phyloP scores from a whole-genome alignment of 345 rosid species.

The Citrus trifoliata region DNA sequence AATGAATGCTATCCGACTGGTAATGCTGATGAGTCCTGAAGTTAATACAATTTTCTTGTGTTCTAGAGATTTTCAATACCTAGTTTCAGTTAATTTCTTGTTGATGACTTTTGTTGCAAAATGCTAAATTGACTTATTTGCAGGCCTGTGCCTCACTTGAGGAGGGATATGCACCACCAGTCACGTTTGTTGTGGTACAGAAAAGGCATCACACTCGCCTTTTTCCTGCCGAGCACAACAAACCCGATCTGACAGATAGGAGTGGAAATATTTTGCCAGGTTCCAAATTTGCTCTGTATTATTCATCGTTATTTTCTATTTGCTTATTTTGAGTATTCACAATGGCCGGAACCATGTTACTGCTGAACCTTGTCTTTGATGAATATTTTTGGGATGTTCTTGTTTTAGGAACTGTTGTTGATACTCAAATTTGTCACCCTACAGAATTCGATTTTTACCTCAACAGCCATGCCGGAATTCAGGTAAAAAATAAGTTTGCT shows the following conservation, averaged over 20 bases:
- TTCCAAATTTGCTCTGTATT: constrained; percentile 5
- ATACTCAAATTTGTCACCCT: constrained; percentile 70
- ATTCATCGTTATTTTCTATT: neutral
- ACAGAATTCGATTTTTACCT: constrained; percentile 66
- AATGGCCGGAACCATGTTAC: neutral
- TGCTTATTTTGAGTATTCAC: neutral
- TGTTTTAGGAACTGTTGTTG: constrained; percentile 74
- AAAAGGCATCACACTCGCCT: constrained; percentile 84
- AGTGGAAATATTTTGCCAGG: constrained; percentile 84
- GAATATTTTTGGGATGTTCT: neutral
- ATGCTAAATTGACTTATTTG: neutral
- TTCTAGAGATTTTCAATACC: neutral
- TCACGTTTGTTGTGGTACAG: constrained; percentile 77
- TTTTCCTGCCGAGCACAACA: constrained; percentile 46
- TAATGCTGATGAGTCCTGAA: constrained; percentile 3
- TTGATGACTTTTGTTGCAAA: neutral
- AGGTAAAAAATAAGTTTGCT: constrained; percentile 32
- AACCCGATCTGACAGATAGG: constrained; percentile 29
- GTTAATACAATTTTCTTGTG: neutral
- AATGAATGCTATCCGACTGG: constrained; percentile 59
- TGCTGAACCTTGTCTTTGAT: no score
- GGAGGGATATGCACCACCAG: constrained; percentile 43
- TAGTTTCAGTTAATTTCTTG: neutral
- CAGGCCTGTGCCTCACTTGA: constrained; percentile 69
- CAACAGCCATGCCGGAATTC: constrained; percentile 79